Evolutionary conservation across 441 rosid genomes (phyloP).

Genomic region (Gossypium lobatum): DNA sequence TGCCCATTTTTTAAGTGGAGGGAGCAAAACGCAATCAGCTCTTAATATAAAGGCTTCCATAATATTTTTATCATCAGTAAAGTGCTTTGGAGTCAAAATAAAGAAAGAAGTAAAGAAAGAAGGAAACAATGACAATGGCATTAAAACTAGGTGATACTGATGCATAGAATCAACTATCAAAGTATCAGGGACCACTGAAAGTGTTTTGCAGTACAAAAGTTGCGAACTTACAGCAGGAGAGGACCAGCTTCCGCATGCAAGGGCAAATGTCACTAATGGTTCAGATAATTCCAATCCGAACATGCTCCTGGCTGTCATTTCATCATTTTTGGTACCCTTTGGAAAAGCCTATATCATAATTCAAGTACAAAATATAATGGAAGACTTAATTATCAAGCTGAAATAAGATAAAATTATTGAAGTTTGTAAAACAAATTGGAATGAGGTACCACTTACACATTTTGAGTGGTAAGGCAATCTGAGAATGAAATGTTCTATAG

Average conservation of each 20-base stretch:
- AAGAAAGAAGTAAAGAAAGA: too few relatives aligned
- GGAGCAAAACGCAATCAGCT: too few relatives aligned
- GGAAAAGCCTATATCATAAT: slow-evolving; percentile 30
- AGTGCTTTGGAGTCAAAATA: background rate
- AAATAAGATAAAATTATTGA: background rate
- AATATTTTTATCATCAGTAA: background rate
- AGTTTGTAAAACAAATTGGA: slow-evolving; percentile 14
- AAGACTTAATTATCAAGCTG: slow-evolving; percentile 6
- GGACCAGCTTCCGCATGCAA: slow-evolving; percentile 90
- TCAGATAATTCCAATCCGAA: slow-evolving; percentile 75
- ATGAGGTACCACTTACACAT: slow-evolving; percentile 38
- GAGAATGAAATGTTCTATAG: slow-evolving; percentile 77
- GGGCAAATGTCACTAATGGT: slow-evolving; percentile 77
- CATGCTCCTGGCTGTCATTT: slow-evolving; percentile 46
- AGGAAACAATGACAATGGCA: background rate
- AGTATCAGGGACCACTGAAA: background rate
- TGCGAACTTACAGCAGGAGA: slow-evolving; percentile 72
- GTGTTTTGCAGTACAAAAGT: background rate
- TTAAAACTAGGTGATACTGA: background rate
- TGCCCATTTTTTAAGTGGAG: too few relatives aligned
- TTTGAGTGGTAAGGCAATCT: slow-evolving; percentile 67
- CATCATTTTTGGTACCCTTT: slow-evolving; percentile 49
- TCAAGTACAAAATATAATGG: slow-evolving; percentile 10
- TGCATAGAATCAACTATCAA: background rate
- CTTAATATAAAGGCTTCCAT: too few relatives aligned